Base-by-base conservation (phyloP, 306 rosid genomes). In the Potentilla sterilis region DNA sequence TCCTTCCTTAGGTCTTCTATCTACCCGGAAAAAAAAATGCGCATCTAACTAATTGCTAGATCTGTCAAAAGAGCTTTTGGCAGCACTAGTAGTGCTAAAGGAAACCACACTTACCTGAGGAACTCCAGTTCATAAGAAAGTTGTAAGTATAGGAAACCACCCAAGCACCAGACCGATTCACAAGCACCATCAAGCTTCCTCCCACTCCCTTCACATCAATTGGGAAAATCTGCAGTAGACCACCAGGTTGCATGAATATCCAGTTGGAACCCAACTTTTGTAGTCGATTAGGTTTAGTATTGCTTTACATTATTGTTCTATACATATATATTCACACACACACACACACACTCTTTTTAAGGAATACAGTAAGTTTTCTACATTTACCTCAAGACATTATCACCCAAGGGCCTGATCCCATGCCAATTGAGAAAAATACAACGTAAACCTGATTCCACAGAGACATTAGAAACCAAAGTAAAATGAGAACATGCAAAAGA, bases 341-440 rank as follows among this genome's bases (percentile, higher is more conserved):
- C 9, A 42, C 37, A 24, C 16, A 32, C 8, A 21, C 22, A 16
- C 3, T 46, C 13, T 13, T 7, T n/a, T 4, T n/a, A 24, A 54
- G 62, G 13, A 55, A n/a, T 19, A 21, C 32, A 28, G 66, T 0
- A 12, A 59, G 38, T 6, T 59, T 28, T 59, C 14, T 2, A 4
- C 66, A 59, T 9, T 80, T 90, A 90, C 98, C 97, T 90, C 97
- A 48, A 28, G 98, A 93, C 98, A 93, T 93, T 52, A 87, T 89
- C 80, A 93, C 87, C 98, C 95, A 90, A 48, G 97, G 97, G 61
- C 91, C 95, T 16, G 97, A 75, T 71, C 98, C 97, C 82, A 90
- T 66, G 73, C 98, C 98, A 66, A 87, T 81, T 16, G 96, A 84
- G 83, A 79, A 93, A 58, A 75, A 80, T 67, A 91, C 88, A 71